Conservation (phyloP, 2,329 filamentous ascomycete species). For the Rasamsonia emersonii region DNA sequence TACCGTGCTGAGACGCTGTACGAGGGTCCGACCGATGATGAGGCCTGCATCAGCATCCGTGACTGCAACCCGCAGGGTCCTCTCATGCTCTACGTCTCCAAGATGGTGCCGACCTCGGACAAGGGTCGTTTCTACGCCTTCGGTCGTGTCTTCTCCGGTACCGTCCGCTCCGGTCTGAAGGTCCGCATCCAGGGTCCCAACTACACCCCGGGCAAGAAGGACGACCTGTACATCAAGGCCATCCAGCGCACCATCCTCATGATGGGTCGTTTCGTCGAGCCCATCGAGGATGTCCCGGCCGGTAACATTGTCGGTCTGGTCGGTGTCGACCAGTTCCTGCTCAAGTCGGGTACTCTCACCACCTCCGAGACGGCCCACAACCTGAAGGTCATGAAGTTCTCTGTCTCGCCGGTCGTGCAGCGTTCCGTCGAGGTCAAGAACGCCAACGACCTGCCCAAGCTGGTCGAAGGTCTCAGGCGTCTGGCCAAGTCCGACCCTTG, state of each 20-base stretch:
- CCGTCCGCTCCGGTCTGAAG: constrained; percentile 94
- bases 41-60: constrained; percentile 89
- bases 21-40: constrained; percentile 91
- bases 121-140: constrained; percentile 99
- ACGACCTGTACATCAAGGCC: constrained; percentile 97
- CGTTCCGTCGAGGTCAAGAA: constrained; percentile 99
- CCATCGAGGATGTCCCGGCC: constrained; percentile 96
- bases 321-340: constrained; percentile 99
- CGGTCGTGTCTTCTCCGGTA: constrained; percentile 99
- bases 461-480: constrained; percentile 99
- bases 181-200: constrained; percentile 99
- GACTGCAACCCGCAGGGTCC: constrained; percentile 97
- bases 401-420: constrained; percentile 96
- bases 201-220: constrained; percentile 97
- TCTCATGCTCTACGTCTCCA: constrained; percentile 99
- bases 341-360: constrained; percentile 99
- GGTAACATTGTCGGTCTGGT: constrained; percentile 99
- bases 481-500: constrained; percentile 99
- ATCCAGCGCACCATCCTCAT: constrained; percentile 99
- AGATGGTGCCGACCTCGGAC: constrained; percentile 99
- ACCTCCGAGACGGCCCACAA: constrained; percentile 97
- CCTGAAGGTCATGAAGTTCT: constrained; percentile 99
- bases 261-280: constrained; percentile 99
- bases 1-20: constrained; percentile 99
- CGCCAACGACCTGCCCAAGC: constrained; percentile 98